Evolutionary conservation across 2,329 filamentous ascomycete genomes (phyloP), one percentile per base, ranked within the genome.

Genomic region (Mycocentrospora acerina): DNA sequence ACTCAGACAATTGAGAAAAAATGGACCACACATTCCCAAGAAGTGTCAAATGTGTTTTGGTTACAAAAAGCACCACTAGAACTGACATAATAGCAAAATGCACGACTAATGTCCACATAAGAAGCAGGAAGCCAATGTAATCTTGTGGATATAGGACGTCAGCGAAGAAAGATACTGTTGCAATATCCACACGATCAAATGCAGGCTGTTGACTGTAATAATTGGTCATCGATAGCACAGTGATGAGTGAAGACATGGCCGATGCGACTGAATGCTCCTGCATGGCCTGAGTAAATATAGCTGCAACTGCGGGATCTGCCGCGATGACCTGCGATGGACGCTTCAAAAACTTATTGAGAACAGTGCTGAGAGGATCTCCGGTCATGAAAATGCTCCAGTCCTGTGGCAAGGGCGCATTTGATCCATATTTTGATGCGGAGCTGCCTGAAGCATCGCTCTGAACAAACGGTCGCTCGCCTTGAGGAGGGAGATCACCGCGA

Each of bases 161-260:
- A 4, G 24, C 18, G 30, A 38, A 47, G 30, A 41, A 44, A 12
- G 40, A 40, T 13, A 38, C 29, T 2, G 29, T 32, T 12, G 40
- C 37, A 5, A 27, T 29, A 14, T 44, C 35, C 2, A 37, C 10
- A 5, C 35, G 37, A 14, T 41, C 35, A 27, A 44, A 48, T n/a
- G 45, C 35, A 11, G 38, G 31, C 24, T 36, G 38, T 30, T 48
- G 41, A 22, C 38, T 29, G 37, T 45, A 48, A 26, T 48, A 48
- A 16, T 44, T 44, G 7, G 35, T 40, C 19, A 35, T 35, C 2
- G 41, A 44, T 3, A 48, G 32, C 2, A 48, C 24, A 4, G 45
- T 48, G 24, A 48, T 35, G 10, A 48, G n/a, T 13, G 37, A 42
- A 6, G 45, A 48, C 29, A 48, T 12, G 5, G 45, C 38, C 42